Evolutionary conservation across 371 early-diverging fungal species (phyloP).

Genomic region (Mortierella sp.): DNA sequence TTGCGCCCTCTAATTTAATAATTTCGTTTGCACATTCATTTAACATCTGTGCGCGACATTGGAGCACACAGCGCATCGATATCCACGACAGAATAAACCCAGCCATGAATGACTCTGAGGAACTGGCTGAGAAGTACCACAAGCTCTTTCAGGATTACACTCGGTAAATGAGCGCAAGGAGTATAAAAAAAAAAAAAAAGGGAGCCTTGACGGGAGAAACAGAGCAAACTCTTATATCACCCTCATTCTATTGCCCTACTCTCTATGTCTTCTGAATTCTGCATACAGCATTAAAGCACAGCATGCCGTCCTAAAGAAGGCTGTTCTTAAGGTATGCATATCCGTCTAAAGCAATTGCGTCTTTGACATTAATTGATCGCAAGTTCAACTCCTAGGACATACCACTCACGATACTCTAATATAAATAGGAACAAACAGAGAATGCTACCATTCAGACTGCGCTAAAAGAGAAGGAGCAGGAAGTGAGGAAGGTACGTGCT

Average conservation of each 20-base stretch:
- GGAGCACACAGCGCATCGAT: not conserved
- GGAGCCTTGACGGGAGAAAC: not conserved
- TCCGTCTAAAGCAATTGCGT: not conserved
- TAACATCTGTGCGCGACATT: not conserved
- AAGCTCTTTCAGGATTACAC: constrained; percentile 73
- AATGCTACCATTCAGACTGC: constrained; percentile 69
- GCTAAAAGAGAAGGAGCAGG: constrained; percentile 76
- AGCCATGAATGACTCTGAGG: constrained; percentile 62
- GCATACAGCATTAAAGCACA: constrained; percentile 70
- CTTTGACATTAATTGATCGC: not conserved
- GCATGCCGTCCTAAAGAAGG: constrained; percentile 73
- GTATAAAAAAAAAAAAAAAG: not conserved
- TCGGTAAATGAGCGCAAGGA: constrained; percentile 57
- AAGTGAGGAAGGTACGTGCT: constrained; percentile 68
- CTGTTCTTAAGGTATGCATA: constrained; percentile 66
- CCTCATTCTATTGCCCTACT: not conserved
- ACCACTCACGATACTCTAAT: not conserved
- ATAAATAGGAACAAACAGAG: constrained; percentile 69
- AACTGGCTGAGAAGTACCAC: constrained; percentile 71
- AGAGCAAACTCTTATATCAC: not conserved
- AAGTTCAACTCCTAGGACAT: not conserved
- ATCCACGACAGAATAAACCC: not conserved
- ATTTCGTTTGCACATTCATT: not conserved
- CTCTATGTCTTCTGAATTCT: not conserved
- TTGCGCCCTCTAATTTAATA: not conserved